These are phyloP conservation scores for Cutaneotrichosporon dermatis DNA, from an alignment of 1,284 basidiomycete species.

Conservation along the genomic window DNA sequence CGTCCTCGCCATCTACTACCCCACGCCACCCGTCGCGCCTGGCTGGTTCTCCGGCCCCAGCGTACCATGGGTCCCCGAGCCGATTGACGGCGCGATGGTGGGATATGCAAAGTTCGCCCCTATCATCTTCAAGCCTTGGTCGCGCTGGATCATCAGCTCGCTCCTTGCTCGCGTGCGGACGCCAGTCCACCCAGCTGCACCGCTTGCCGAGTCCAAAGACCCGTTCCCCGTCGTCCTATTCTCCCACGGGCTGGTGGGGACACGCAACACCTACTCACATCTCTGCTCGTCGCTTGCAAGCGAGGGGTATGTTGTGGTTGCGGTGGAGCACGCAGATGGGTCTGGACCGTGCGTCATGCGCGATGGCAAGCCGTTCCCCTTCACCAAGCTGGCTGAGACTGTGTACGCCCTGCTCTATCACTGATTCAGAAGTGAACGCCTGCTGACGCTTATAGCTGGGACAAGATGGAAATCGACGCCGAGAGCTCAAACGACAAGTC, in stretches of 20 bases:
- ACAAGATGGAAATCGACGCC: neutral
- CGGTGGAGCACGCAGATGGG: constrained; percentile 75
- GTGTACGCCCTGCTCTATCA: too few species aligned
- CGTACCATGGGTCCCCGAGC: neutral
- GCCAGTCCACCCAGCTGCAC: neutral
- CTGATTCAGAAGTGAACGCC: neutral
- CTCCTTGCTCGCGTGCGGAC: neutral
- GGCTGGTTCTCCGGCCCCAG: constrained; percentile 11
- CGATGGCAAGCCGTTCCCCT: neutral
- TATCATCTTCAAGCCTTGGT: neutral
- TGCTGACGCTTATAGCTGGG: too few species aligned
- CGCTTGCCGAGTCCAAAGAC: neutral
- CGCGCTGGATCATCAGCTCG: neutral
- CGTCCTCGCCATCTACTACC: constrained; percentile 39
- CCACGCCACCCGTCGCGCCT: constrained; percentile 13
- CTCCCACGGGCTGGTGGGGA: constrained; percentile 73
- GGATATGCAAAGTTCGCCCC: neutral
- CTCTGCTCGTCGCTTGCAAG: constrained; percentile 65
- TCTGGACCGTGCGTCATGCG: constrained; percentile 52
- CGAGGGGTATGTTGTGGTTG: constrained; percentile 68
- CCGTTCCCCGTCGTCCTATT: constrained; percentile 69
- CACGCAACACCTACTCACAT: constrained; percentile 66
- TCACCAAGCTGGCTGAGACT: neutral
- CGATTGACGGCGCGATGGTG: neutral
- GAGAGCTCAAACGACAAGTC: too few species aligned